These are phyloP conservation scores for Solanum rostratum DNA, from an alignment of 257 asterid genomes.

Conservation along the genomic window DNA sequence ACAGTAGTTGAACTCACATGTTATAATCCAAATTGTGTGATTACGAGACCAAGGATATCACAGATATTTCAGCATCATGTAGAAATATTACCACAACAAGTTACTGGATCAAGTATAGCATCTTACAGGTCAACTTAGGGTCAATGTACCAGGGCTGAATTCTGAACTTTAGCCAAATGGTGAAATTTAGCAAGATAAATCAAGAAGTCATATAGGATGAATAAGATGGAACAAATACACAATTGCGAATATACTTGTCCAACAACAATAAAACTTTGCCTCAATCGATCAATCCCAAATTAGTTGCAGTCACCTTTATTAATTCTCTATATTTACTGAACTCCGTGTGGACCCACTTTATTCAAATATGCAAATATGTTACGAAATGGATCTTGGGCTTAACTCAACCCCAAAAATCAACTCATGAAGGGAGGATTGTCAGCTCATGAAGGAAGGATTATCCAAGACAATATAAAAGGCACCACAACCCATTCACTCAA, in stretches of 20 bases:
- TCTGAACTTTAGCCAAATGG: background rate
- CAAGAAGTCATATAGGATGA: background rate
- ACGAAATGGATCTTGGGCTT: background rate
- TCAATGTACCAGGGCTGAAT: background rate
- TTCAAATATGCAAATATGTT: background rate
- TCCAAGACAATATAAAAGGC: background rate
- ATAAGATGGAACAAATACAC: background rate
- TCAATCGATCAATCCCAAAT: background rate
- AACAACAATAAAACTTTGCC: background rate
- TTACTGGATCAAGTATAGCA: background rate
- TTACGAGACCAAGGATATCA: background rate
- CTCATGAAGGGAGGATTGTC: background rate
- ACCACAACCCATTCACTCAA: background rate
- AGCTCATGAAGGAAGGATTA: background rate
- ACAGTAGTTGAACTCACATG: constrained; percentile 19
- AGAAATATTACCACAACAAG: background rate
- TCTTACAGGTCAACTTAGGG: background rate
- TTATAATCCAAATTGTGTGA: constrained; percentile 2
- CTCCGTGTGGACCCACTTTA: background rate
- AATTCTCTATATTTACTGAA: background rate
- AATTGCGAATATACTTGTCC: background rate
- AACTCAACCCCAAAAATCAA: background rate
- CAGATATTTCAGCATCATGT: background rate
- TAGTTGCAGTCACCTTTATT: background rate
- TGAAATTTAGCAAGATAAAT: background rate